Conservation (phyloP, 805 yeast species). For the Hanseniaspora osmophila region DNA sequence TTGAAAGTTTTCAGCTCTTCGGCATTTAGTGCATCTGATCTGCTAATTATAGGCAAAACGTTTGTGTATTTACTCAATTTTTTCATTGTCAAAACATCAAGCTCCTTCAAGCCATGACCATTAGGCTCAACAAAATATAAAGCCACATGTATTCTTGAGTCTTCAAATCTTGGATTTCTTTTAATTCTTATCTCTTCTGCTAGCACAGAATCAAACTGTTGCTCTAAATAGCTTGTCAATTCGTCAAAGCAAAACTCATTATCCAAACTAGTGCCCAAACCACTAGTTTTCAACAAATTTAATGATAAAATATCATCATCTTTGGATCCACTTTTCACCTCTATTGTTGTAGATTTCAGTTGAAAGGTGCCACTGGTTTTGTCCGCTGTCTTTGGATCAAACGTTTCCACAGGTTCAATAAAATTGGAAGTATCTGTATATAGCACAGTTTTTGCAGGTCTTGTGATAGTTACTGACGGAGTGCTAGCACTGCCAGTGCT, state of each 20-base stretch:
- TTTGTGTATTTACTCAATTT: slow-evolving; percentile 57
- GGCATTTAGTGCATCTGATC: slow-evolving; percentile 58
- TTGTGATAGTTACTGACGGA: slow-evolving; percentile 14
- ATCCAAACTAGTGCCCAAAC: slow-evolving; percentile 68
- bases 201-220: slow-evolving; percentile 63
- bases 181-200: slow-evolving; percentile 78
- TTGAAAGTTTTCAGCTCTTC: slow-evolving; percentile 47
- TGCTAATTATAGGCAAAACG: slow-evolving; percentile 54
- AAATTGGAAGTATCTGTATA: slow-evolving; percentile 36
- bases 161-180: slow-evolving; percentile 73
- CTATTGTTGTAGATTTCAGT: slow-evolving; percentile 17
- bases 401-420: slow-evolving; percentile 24
- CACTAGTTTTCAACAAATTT: slow-evolving; percentile 61
- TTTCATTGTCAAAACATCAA: slow-evolving; percentile 63
- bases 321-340: slow-evolving; percentile 12
- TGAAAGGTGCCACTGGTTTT: not conserved
- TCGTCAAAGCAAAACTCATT: slow-evolving; percentile 55
- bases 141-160: slow-evolving; percentile 62
- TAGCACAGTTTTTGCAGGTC: slow-evolving; percentile 29
- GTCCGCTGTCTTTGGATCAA: not conserved
- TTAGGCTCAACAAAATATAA: slow-evolving; percentile 60
- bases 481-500: slow-evolving; percentile 4
- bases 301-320: slow-evolving; percentile 30
- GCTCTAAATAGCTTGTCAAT: slow-evolving; percentile 52
- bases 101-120: slow-evolving; percentile 66